phyloP scores from a whole-genome alignment of 345 rosid genomes.

The Physaria fendleri region DNA sequence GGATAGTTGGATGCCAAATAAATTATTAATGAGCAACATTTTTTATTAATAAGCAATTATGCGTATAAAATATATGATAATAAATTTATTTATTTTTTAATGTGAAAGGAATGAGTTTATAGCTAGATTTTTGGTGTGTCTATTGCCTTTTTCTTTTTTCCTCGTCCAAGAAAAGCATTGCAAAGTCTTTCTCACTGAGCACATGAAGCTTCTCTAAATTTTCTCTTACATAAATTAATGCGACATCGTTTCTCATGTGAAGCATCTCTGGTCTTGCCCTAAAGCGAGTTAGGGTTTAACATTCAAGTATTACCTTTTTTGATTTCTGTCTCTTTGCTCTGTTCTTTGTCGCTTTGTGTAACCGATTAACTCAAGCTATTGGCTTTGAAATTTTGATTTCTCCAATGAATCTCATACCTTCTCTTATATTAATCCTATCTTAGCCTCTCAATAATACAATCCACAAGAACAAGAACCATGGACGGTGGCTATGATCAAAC shows the following conservation, averaged over 20 bases:
- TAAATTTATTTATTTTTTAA: neutral
- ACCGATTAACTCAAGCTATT: slow-evolving; percentile 34
- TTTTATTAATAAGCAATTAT: neutral
- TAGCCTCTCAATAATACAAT: slow-evolving; percentile 9
- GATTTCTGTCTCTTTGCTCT: slow-evolving; percentile 25
- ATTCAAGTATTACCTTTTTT: slow-evolving; percentile 19
- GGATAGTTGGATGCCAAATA: neutral
- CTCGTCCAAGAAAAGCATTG: slow-evolving; percentile 20
- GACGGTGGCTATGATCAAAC: slow-evolving; percentile 33
- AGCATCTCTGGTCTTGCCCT: slow-evolving; percentile 27
- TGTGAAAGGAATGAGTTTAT: slow-evolving; percentile 7
- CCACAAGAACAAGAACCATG: slow-evolving; percentile 21
- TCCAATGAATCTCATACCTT: slow-evolving; percentile 14
- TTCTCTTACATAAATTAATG: neutral
- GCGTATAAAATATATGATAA: neutral
- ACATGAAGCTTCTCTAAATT: slow-evolving; percentile 20
- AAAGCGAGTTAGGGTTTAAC: slow-evolving; percentile 31
- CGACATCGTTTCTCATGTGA: slow-evolving; percentile 23
- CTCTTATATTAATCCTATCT: slow-evolving; percentile 9
- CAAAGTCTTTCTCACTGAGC: slow-evolving; percentile 13
- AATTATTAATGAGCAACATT: slow-evolving; percentile 1
- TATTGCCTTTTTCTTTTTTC: neutral
- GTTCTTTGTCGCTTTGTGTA: slow-evolving; percentile 32
- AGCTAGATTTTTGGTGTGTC: slow-evolving; percentile 15
- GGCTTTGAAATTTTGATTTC: slow-evolving; percentile 31